Base-by-base conservation (phyloP, 2,329 filamentous ascomycete species). In the Alternaria burnsii region DNA sequence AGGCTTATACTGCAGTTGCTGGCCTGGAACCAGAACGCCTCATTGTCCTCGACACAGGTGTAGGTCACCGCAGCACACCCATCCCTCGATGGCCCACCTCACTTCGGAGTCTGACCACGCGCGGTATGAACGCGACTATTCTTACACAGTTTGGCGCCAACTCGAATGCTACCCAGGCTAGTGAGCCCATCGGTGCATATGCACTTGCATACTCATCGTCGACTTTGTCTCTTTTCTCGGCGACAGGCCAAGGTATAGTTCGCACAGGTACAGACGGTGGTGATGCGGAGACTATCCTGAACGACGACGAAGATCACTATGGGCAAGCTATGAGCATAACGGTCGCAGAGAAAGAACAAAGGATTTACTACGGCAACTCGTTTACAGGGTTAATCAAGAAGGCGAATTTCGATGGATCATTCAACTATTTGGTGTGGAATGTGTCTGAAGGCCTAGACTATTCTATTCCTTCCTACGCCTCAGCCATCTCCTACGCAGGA, bases 31-130 rank as follows among this genome's bases (percentile, higher is more conserved):
- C 42, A 16, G 41, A 30, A 18, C 44, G 26, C 7, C 59, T 65
- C 38, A 22, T 61, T 20, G 32, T 69, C 20, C 61, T 67, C 18
- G 67, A 66, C 36, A 51, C 36, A 22, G 65, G 65, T 24, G 58
- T 66, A 44, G 62, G 61, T 28, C 63, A 69, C 42, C 61, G 55
- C 47, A 62, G 57, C 41, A 62, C 53, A 34, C 63, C 59, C 2
- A 48, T 60, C 20, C 46, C 61, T 6, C 58, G 52, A 46, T 66
- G 59, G 61, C 63, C 46, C 10, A 69, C 65, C 10, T 63, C 63
- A 12, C 51, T 68, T 11, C 61, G 62, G 30, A 55, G 47, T n/a
- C 30, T 68, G 30, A 53, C 57, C 20, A 47, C 54, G 4, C 42
- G 53, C 18, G 63, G 67, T 14, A 60, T 53, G 22, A 56, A 65